These are phyloP conservation scores for Puccinia novopanici DNA, from an alignment of 1,284 basidiomycete species.

Conservation along the genomic window DNA sequence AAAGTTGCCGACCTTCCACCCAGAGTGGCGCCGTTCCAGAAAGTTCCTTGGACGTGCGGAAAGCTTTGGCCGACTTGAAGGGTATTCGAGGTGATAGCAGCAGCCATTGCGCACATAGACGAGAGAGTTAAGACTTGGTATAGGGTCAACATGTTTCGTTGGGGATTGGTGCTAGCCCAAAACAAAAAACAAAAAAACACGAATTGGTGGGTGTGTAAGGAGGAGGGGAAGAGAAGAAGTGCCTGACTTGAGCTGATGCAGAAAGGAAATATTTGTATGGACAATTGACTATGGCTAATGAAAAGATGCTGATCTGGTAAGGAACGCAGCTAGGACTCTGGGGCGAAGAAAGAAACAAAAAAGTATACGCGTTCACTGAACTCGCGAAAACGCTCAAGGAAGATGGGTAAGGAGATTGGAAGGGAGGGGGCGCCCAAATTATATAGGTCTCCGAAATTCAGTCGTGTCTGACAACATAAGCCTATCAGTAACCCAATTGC, in stretches of 20 bases:
- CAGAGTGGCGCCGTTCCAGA: conserved; percentile 22
- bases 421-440: not conserved
- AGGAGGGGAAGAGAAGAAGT: not conserved
- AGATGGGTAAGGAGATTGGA: not conserved
- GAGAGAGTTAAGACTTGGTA: not conserved
- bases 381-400: not conserved
- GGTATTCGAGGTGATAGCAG: not conserved
- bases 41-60: not conserved
- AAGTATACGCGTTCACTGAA: not conserved
- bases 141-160: not conserved
- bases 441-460: not conserved
- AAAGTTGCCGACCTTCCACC: conserved; percentile 6
- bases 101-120: not conserved
- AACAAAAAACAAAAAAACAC: not conserved
- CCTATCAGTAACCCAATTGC: too few relatives aligned
- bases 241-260: not conserved
- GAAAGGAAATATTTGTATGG: too few relatives aligned
- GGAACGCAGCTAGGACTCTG: not conserved
- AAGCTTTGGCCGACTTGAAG: not conserved
- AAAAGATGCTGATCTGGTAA: not conserved
- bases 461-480: not conserved
- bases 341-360: not conserved
- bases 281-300: not conserved
- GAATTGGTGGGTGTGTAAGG: not conserved
- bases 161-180: not conserved